Conservation (phyloP, 2,329 filamentous ascomycete genomes). For the Daldinia eschscholtzii region DNA sequence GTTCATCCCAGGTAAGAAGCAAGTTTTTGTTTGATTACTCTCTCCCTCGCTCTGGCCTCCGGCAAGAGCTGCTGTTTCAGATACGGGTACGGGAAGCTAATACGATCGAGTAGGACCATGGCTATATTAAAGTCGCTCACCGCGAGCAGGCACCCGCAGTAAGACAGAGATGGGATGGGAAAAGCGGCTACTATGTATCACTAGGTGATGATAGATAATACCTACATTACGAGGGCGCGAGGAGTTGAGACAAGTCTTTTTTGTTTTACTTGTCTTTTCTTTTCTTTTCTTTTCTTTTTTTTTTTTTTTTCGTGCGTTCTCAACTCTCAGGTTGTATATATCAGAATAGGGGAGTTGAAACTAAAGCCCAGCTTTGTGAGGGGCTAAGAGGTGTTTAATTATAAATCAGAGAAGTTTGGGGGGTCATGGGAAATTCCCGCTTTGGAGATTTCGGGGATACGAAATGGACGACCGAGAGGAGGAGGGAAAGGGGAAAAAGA, state of each 20-base stretch:
- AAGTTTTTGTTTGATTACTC: background rate
- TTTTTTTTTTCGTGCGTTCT: background rate
- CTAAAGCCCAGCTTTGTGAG: background rate
- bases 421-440: conserved; percentile 2
- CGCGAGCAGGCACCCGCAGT: conserved; percentile 17
- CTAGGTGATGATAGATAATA: conserved; percentile 34
- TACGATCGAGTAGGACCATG: conserved; percentile 45
- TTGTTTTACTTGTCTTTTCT: too few relatives aligned
- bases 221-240: background rate
- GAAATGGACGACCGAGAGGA: conserved; percentile 17
- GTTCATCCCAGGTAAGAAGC: conserved; percentile 48
- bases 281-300: background rate
- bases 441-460: conserved; percentile 12
- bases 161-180: conserved; percentile 6
- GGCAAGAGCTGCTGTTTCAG: conserved; percentile 18
- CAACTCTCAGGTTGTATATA: background rate
- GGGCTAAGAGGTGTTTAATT: conserved; percentile 6
- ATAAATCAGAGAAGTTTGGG: background rate
- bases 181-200: background rate
- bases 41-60: background rate
- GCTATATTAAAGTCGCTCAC: conserved; percentile 45
- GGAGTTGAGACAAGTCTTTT: background rate
- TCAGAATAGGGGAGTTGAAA: conserved; percentile 3
- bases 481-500: conserved; percentile 3
- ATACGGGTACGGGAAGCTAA: conserved; percentile 15